A percentile compares a stretch with the other conserved stretches of the same genome.
Evolutionary conservation across 345 rosid genomes (phyloP).

Genomic region (Aquilaria malaccensis): DNA sequence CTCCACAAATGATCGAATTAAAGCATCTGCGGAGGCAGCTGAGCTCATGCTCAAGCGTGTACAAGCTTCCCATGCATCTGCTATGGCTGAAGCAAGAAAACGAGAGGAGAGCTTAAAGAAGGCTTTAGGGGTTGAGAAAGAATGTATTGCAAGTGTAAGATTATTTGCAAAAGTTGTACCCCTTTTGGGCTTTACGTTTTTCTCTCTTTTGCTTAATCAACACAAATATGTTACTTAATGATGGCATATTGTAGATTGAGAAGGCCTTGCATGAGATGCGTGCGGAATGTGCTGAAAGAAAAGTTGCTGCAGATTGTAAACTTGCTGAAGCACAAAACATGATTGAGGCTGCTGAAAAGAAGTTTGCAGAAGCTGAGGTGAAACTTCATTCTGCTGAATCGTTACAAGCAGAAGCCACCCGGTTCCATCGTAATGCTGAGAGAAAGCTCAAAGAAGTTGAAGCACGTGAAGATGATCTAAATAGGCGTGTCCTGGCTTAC

Average conservation of each 20-base stretch:
- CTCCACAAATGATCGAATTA: slow-evolving; percentile 54
- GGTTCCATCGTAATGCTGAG: slow-evolving; percentile 65
- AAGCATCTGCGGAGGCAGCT: slow-evolving; percentile 59
- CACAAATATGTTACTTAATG: slow-evolving; percentile 1
- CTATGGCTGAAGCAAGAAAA: slow-evolving; percentile 63
- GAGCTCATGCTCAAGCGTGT: slow-evolving; percentile 54
- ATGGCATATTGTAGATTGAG: slow-evolving; percentile 53
- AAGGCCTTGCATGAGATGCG: slow-evolving; percentile 96
- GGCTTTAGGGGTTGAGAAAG: slow-evolving; percentile 77
- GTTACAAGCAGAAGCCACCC: slow-evolving; percentile 64
- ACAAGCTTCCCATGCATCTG: slow-evolving; percentile 57
- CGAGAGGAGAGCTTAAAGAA: slow-evolving; percentile 80
- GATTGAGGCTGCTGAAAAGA: slow-evolving; percentile 69
- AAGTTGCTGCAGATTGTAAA: slow-evolving; percentile 68
- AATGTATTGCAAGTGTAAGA: slow-evolving; percentile 87
- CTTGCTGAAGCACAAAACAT: slow-evolving; percentile 57
- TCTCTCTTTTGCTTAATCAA: neutral
- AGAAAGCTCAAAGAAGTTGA: slow-evolving; percentile 83
- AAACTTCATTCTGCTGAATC: slow-evolving; percentile 65
- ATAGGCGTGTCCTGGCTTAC: slow-evolving; percentile 48
- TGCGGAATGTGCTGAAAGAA: slow-evolving; percentile 83
- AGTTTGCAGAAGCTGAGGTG: slow-evolving; percentile 51
- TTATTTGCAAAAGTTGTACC: neutral
- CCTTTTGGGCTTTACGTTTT: slow-evolving; percentile 4
- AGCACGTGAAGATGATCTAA: slow-evolving; percentile 79